Evolutionary conservation across 108 stramenopile species (phyloP).

Genomic region (Cyclotella atomus): DNA sequence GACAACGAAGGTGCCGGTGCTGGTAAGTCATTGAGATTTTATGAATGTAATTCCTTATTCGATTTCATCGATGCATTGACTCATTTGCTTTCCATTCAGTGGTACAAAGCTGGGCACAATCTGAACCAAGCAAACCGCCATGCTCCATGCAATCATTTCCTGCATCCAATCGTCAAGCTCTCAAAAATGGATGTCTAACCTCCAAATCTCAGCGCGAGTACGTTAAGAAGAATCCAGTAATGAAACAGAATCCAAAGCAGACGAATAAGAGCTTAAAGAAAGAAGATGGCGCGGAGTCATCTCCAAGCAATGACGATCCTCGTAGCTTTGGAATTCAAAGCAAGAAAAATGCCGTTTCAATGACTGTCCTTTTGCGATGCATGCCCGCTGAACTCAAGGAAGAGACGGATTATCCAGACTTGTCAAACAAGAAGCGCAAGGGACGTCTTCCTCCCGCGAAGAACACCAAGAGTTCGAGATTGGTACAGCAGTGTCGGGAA

Average conservation of each 20-base stretch:
- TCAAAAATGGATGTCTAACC: constrained; percentile 52
- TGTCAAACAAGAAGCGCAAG: constrained; percentile 38
- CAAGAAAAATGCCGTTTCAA: constrained; percentile 28
- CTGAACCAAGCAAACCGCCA: constrained; percentile 33
- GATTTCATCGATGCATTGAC: too few species aligned
- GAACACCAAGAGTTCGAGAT: constrained; percentile 39
- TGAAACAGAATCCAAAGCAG: constrained; percentile 49
- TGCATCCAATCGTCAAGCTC: constrained; percentile 54
- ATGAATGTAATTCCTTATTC: too few species aligned
- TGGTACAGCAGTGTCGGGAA: constrained; percentile 27
- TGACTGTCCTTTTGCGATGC: constrained; percentile 46
- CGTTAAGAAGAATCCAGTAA: constrained; percentile 45
- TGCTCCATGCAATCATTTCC: constrained; percentile 55
- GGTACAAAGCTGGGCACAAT: constrained; percentile 45
- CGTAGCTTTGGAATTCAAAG: constrained; percentile 39
- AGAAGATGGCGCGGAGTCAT: neutral
- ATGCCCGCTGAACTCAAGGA: constrained; percentile 32
- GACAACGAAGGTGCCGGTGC: constrained; percentile 51
- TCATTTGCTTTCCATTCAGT: constrained; percentile 38
- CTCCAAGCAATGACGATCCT: neutral
- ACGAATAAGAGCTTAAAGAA: constrained; percentile 2
- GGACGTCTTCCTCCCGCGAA: constrained; percentile 55
- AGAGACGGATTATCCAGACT: constrained; percentile 54
- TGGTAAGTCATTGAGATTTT: too few species aligned
- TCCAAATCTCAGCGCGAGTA: constrained; percentile 55